These are phyloP conservation scores for Circinella umbellata DNA, from an alignment of 371 early-diverging fungal genomes.

Conservation along the genomic window DNA sequence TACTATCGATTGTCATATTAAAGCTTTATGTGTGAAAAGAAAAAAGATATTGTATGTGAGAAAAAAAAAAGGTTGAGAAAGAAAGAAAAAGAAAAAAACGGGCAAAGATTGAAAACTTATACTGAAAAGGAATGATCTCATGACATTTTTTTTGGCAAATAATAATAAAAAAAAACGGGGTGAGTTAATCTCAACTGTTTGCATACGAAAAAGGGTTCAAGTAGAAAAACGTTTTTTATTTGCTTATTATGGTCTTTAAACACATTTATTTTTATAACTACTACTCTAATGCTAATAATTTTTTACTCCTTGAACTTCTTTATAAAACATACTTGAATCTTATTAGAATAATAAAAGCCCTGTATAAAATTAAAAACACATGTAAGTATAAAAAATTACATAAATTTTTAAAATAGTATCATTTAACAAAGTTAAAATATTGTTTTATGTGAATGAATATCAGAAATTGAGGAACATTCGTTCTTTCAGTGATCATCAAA, in stretches of 20 bases:
- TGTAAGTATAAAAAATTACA: no score
- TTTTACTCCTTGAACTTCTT: no score
- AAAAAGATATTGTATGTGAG: neutral
- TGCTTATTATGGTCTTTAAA: neutral
- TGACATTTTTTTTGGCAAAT: neutral
- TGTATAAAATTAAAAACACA: no score
- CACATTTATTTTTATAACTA: neutral
- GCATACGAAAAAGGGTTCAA: neutral
- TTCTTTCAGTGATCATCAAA: constrained; percentile 16
- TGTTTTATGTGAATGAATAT: neutral
- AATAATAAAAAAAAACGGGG: constrained; percentile 1
- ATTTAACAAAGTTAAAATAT: no score
- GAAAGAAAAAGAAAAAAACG: neutral
- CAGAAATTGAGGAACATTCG: constrained; percentile 15
- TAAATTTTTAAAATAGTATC: no score
- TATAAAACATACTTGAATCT: no score
- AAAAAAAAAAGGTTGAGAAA: neutral
- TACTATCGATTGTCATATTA: constrained; percentile 10
- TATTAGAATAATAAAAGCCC: no score
- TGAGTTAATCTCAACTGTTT: no score
- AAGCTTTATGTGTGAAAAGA: no score
- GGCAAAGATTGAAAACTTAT: neutral
- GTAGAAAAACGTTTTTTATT: constrained; percentile 7
- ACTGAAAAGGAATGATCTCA: constrained; percentile 1
- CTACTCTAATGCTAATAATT: no score